A percentile compares a stretch with the other conserved stretches of the same genome.
phyloP scores from a whole-genome alignment of 805 yeast genomes.

The Kodamaea kakaduensis region DNA sequence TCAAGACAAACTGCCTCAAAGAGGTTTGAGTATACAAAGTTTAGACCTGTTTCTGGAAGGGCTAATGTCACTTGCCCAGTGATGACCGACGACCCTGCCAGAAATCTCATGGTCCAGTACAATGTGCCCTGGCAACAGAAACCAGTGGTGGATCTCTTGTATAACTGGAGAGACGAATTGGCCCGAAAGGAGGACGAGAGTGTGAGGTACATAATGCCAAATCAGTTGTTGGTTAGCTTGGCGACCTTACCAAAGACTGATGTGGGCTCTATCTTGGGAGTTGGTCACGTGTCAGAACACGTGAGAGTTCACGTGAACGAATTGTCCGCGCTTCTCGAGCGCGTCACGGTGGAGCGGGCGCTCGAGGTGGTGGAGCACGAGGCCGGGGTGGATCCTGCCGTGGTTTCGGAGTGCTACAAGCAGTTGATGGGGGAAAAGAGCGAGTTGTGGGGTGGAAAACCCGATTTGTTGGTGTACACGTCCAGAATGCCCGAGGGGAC shows the following conservation, averaged over 20 bases:
- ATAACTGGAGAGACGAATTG: conserved; percentile 74
- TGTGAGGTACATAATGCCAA: conserved; percentile 76
- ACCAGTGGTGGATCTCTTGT: conserved; percentile 56
- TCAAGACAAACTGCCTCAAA: conserved; percentile 77
- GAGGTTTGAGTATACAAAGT: conserved; percentile 77
- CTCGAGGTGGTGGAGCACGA: neutral
- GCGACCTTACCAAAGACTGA: conserved; percentile 45
- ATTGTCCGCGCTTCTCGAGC: conserved; percentile 55
- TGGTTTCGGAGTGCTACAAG: conserved; percentile 5
- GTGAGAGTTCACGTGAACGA: conserved; percentile 57
- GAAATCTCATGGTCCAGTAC: conserved; percentile 55
- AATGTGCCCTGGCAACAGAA: conserved; percentile 54
- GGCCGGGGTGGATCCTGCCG: conserved; percentile 3
- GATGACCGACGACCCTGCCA: conserved; percentile 51
- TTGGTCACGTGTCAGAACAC: conserved; percentile 47
- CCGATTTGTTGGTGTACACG: conserved; percentile 4
- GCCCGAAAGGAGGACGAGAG: conserved; percentile 85
- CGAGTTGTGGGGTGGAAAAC: conserved; percentile 9
- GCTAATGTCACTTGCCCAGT: conserved; percentile 45
- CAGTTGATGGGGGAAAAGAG: conserved; percentile 12
- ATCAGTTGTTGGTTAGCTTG: conserved; percentile 64
- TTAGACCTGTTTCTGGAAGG: conserved; percentile 38
- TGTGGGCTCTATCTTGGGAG: too few relatives aligned
- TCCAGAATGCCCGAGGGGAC: neutral
- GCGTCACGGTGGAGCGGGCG: conserved; percentile 1